Base-by-base conservation (phyloP, 164 flowering plant species). In the Liquidambar formosana region DNA sequence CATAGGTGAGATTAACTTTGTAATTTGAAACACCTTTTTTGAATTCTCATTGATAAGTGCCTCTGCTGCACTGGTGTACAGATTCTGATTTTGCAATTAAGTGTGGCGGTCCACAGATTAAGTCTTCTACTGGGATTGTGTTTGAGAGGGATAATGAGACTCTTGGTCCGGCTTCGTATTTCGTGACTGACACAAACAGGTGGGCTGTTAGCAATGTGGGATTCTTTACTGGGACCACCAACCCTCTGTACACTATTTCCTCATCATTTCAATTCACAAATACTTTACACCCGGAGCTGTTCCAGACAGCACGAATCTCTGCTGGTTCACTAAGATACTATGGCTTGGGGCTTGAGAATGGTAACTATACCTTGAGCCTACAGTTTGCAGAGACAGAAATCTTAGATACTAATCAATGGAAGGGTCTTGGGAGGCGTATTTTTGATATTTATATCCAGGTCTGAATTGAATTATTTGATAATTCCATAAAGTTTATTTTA, bases 121-220 rank as follows among this genome's bases (percentile, higher is more conserved):
- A 63, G 13, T 77, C 92, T 27, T 62, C 81, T 3, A 54, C 47
- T 38, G 67, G 72, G 5, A 63, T 68, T 63, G 46, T 49, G 43
- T 88, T 59, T 75, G 96, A 95, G 76, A 64, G 51, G 11, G 99
- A 93, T 3, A 77, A 82, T 65, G 75, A 60, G 23, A 57, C 79
- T 52, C 91, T 91, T 54, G 92, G 97, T 61, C 77, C 92, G 16
- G 91, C 99, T 48, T 72, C 93, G 25, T 85, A 84, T 71, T 79
- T 93, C 41, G 41, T 33, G 41, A 33, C 41, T 33, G 41, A 33
- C 6, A 33, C 41, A 33, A 33, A 33, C 41, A 33, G 41, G 41
- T 33, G 41, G 41, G 41, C 41, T 2, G 41, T 33, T 2, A 33
- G 41, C 41, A 33, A 86, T 73, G 83, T 78, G 44, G 99, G 96